Base-by-base conservation (phyloP, 371 early-diverging fungal species). In the Polyrhizophydium stewartii region DNA sequence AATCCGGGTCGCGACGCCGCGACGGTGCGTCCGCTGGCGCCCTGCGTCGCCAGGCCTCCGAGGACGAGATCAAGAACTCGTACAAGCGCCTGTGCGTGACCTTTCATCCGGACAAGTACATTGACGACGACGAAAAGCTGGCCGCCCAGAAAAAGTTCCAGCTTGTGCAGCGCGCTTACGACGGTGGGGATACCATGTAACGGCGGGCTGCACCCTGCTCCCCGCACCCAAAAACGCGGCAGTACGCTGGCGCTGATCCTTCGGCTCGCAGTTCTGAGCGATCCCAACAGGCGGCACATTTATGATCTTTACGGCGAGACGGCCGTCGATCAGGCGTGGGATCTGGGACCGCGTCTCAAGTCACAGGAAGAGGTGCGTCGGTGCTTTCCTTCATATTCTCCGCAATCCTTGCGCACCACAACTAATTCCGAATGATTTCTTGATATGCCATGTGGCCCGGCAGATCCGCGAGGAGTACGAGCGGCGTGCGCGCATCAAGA, bases 221-320 rank as follows among this genome's bases (percentile, higher is more conserved):
- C 5, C 19, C 28, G 52, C 7, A 7, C 27, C 30, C 19, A 13
- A 7, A 3, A 2, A 31, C 30, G 19, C 52, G 3, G n/a, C 7
- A 6, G 40, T 19, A 6, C 33, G 27, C 52, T 51, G 16, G n/a
- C n/a, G n/a, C n/a, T n/a, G n/a, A n/a, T n/a, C n/a, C n/a, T 31
- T 7, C n/a, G n/a, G n/a, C n/a, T n/a, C n/a, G n/a, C 61, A 92
- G 93, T 94, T 2, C 73, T 97, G 50, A 84, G 82, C 45, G 88
- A 97, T 73, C 84, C 89, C 3, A 82, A 81, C 24, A 85, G 85
- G 58, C 84, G 98, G 52, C 83, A 87, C 13, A 85, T 92, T 33
- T 98, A 98, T 70, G 97, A 99, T 71, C 83, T 81, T 25, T 93
- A 93, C 58, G 98, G 98, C 16, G 89, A 87, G 60, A 85, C 92